These are phyloP conservation scores for Leptodontidium sp. DNA, from an alignment of 2,329 filamentous ascomycete species.

Conservation along the genomic window DNA sequence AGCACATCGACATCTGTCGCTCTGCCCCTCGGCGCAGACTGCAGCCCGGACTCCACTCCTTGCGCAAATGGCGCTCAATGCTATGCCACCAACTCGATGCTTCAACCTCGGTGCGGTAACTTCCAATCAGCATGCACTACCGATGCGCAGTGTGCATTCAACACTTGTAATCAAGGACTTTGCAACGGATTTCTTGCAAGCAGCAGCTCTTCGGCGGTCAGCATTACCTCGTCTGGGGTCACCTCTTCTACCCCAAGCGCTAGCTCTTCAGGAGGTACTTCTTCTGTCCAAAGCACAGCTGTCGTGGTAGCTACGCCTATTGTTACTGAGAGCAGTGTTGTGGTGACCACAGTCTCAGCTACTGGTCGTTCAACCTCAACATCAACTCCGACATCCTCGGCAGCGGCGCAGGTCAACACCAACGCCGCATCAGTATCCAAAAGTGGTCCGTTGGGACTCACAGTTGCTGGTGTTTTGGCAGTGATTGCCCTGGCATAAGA, in stretches of 20 bases:
- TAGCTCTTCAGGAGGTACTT: background rate
- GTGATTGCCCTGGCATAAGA: background rate
- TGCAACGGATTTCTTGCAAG: slow-evolving; percentile 22
- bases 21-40: slow-evolving; percentile 24
- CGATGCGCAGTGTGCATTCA: slow-evolving; percentile 32
- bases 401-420: background rate
- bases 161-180: slow-evolving; percentile 28
- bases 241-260: background rate
- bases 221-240: background rate
- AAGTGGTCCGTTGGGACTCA: background rate
- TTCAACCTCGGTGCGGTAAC: slow-evolving; percentile 30
- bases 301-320: background rate
- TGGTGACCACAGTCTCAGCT: background rate
- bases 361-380: background rate
- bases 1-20: slow-evolving; percentile 17
- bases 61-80: slow-evolving; percentile 33
- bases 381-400: background rate
- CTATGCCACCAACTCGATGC: slow-evolving; percentile 26
- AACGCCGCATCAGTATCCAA: slow-evolving; percentile 3
- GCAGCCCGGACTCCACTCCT: slow-evolving; percentile 18
- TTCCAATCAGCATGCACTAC: slow-evolving; percentile 27
- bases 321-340: slow-evolving; percentile 3
- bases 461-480: background rate
- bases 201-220: background rate
- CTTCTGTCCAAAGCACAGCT: background rate